Evolutionary conservation across 352 stramenopile genomes (phyloP).

Genomic region (Aphanomyces cochlioides): DNA sequence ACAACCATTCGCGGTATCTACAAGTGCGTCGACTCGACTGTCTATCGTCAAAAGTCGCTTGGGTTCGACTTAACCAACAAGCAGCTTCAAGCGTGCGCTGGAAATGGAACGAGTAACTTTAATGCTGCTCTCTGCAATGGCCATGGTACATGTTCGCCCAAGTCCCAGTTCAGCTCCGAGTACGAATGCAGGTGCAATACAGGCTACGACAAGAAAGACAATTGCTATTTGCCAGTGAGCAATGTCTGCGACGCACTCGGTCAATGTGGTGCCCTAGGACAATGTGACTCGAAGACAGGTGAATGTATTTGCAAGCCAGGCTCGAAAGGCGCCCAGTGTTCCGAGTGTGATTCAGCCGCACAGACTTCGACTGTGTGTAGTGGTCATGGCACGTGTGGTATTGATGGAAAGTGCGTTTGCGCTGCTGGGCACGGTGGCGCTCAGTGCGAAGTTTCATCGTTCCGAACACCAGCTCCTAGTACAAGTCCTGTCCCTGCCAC

Average conservation of each 20-base stretch:
- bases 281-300: conserved; percentile 65
- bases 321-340: conserved; percentile 66
- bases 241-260: conserved; percentile 72
- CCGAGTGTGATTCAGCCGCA: conserved; percentile 51
- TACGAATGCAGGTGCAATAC: conserved; percentile 71
- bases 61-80: conserved; percentile 45
- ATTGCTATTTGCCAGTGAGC: conserved; percentile 51
- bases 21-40: conserved; percentile 64
- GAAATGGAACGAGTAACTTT: conserved; percentile 38
- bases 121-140: conserved; percentile 46
- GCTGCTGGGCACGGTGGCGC: conserved; percentile 54
- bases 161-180: conserved; percentile 39
- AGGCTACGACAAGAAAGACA: conserved; percentile 57
- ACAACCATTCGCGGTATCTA: conserved; percentile 24
- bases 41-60: conserved; percentile 41
- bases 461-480: not conserved
- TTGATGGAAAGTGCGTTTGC: conserved; percentile 51
- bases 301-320: conserved; percentile 56
- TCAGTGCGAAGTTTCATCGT: conserved; percentile 46
- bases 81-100: conserved; percentile 17
- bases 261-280: conserved; percentile 47
- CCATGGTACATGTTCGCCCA: conserved; percentile 60
- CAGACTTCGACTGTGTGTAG: not conserved
- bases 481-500: not conserved
- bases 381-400: conserved; percentile 50